Evolutionary conservation across 2,329 filamentous ascomycete species (phyloP).

Genomic region (Aureobasidium musti): DNA sequence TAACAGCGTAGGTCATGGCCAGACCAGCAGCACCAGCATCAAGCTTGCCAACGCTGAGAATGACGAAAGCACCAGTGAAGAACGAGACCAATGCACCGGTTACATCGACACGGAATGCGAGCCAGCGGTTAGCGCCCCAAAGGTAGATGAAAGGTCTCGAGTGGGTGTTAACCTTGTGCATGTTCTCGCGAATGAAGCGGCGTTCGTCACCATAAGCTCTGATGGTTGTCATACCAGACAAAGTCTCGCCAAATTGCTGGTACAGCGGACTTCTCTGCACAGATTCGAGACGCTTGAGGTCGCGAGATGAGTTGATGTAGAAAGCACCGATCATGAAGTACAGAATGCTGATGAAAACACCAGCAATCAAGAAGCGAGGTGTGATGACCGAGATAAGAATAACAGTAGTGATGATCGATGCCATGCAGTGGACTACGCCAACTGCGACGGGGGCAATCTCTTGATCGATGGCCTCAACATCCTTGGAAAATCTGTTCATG

Average conservation of each 20-base stretch:
- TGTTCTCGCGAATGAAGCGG: conserved; percentile 89
- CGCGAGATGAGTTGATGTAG: conserved; percentile 89
- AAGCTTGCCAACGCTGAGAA: conserved; percentile 76
- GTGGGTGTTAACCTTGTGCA: conserved; percentile 84
- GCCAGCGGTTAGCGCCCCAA: conserved; percentile 96
- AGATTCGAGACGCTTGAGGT: conserved; percentile 92
- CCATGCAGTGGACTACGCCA: conserved; percentile 66
- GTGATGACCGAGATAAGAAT: conserved; percentile 85
- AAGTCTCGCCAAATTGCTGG: conserved; percentile 95
- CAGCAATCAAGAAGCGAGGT: conserved; percentile 85
- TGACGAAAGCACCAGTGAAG: conserved; percentile 88
- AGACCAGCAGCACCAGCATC: conserved; percentile 91
- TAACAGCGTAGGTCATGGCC: conserved; percentile 92
- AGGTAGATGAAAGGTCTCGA: conserved; percentile 92
- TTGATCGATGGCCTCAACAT: conserved; percentile 91
- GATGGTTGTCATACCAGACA: conserved; percentile 94
- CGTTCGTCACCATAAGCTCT: conserved; percentile 93
- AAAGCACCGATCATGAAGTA: conserved; percentile 84
- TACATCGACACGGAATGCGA: conserved; percentile 87
- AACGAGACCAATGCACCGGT: conserved; percentile 90
- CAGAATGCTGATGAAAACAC: conserved; percentile 76
- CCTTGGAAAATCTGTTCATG: conserved; percentile 99
- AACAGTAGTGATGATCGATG: conserved; percentile 78
- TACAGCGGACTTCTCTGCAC: conserved; percentile 93
- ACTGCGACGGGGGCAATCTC: conserved; percentile 93